Evolutionary conservation across 192 early-diverging fungal genomes (phyloP).

Genomic region (Entomortierella parvispora): DNA sequence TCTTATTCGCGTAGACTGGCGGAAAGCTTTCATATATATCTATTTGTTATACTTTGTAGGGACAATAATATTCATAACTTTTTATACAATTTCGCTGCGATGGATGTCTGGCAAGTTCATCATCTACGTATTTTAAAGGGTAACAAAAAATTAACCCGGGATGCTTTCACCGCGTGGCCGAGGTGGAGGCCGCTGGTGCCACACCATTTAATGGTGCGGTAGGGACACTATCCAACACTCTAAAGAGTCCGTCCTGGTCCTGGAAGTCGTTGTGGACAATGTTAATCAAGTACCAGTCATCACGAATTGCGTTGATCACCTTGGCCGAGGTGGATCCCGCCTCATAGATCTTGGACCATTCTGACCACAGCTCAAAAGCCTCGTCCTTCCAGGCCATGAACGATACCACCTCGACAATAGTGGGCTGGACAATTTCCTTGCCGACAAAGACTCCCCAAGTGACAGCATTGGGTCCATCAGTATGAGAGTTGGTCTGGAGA

Average conservation of each 20-base stretch:
- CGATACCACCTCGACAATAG: conserved; percentile 89
- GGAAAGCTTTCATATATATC: too few relatives aligned
- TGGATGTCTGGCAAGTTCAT: too few relatives aligned
- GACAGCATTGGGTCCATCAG: conserved; percentile 91
- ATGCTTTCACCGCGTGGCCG: neutral
- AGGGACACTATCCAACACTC: conserved; percentile 67
- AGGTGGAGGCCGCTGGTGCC: neutral
- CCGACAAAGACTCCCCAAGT: conserved; percentile 99
- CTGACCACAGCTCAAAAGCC: conserved; percentile 92
- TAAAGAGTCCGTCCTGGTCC: conserved; percentile 72
- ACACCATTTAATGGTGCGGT: too few relatives aligned
- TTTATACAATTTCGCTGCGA: too few relatives aligned
- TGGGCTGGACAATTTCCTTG: conserved; percentile 94
- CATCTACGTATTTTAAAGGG: neutral
- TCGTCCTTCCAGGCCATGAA: conserved; percentile 99
- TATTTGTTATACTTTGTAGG: too few relatives aligned
- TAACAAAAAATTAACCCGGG: neutral
- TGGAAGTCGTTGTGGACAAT: conserved; percentile 97
- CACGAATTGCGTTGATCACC: conserved; percentile 70
- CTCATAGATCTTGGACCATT: conserved; percentile 87
- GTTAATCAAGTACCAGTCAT: conserved; percentile 91
- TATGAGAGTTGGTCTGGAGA: conserved; percentile 87
- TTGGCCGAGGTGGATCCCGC: conserved; percentile 53
- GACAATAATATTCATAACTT: too few relatives aligned
- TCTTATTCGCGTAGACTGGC: too few relatives aligned